Evolutionary conservation across 805 yeast genomes (phyloP).

Genomic region (Hanseniaspora taiwanica): DNA sequence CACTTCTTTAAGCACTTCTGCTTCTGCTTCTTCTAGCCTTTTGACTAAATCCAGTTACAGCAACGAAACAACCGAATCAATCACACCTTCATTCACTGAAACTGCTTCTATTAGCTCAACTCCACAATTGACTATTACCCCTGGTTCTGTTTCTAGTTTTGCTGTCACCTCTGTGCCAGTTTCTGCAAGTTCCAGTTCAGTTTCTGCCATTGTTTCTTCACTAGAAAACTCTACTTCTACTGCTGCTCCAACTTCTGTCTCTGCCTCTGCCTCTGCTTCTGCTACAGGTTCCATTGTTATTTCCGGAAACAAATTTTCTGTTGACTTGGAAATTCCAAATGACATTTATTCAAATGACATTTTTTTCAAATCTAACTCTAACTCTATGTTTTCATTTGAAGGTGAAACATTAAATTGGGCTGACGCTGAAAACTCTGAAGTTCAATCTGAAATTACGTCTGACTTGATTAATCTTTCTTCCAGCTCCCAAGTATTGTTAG

Average conservation of each 20-base stretch:
- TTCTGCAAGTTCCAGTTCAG: neutral
- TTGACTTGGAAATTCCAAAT: too few species aligned
- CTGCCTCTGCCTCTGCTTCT: slow-evolving; percentile 5
- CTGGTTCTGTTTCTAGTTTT: neutral
- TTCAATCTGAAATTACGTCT: neutral
- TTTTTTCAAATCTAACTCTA: too few species aligned
- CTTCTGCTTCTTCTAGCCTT: slow-evolving; percentile 1
- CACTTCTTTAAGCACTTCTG: neutral
- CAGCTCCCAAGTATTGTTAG: neutral
- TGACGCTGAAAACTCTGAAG: too few species aligned
- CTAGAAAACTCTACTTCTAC: slow-evolving; percentile 2
- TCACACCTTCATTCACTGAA: too few species aligned
- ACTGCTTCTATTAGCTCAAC: too few species aligned
- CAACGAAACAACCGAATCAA: too few species aligned
- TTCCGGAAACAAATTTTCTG: too few species aligned
- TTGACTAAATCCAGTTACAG: neutral
- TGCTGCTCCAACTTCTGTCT: slow-evolving; percentile 4
- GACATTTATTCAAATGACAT: too few species aligned
- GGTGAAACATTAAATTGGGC: too few species aligned
- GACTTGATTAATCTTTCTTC: neutral
- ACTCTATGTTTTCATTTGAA: too few species aligned
- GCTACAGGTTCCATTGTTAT: too few species aligned
- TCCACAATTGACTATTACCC: neutral
- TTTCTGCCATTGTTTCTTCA: slow-evolving; percentile 1
- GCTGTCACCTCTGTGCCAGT: neutral